phyloP scores from a whole-genome alignment of 805 yeast species.

The Candida sithepensis region DNA sequence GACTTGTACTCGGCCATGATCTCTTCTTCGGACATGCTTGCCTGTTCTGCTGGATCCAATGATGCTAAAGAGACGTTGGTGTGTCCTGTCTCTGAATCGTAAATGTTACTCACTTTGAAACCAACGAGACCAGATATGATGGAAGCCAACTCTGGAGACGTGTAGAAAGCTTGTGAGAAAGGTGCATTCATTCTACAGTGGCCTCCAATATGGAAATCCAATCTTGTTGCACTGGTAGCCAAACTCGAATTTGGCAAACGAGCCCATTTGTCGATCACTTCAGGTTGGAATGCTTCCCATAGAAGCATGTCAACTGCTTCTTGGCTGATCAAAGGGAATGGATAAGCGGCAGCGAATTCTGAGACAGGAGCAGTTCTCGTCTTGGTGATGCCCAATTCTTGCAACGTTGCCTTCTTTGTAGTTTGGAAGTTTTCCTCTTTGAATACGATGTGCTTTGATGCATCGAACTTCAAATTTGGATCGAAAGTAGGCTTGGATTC shows the following conservation, averaged over 20 bases:
- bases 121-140: conserved; percentile 48
- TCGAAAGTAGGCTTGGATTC: conserved; percentile 26
- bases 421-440: conserved; percentile 33
- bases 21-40: not conserved
- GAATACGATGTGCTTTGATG: conserved; percentile 33
- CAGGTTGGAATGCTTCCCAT: conserved; percentile 45
- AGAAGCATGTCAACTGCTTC: conserved; percentile 56
- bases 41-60: conserved; percentile 16
- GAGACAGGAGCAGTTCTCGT: conserved; percentile 29
- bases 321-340: conserved; percentile 55
- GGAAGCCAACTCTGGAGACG: conserved; percentile 45
- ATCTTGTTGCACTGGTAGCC: conserved; percentile 27
- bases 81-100: conserved; percentile 52
- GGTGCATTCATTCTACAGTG: conserved; percentile 37
- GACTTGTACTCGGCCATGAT: conserved; percentile 4
- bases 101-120: conserved; percentile 40
- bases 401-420: conserved; percentile 35
- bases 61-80: conserved; percentile 42
- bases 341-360: conserved; percentile 45
- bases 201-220: conserved; percentile 48
- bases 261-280: conserved; percentile 38
- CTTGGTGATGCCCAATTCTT: conserved; percentile 33
- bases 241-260: conserved; percentile 36
- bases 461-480: conserved; percentile 34
- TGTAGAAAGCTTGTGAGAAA: conserved; percentile 48